Evolutionary conservation across 176 grass and related monocot genomes (phyloP), one percentile per base, ranked within the genome.

Genomic region (Stipa capillata): DNA sequence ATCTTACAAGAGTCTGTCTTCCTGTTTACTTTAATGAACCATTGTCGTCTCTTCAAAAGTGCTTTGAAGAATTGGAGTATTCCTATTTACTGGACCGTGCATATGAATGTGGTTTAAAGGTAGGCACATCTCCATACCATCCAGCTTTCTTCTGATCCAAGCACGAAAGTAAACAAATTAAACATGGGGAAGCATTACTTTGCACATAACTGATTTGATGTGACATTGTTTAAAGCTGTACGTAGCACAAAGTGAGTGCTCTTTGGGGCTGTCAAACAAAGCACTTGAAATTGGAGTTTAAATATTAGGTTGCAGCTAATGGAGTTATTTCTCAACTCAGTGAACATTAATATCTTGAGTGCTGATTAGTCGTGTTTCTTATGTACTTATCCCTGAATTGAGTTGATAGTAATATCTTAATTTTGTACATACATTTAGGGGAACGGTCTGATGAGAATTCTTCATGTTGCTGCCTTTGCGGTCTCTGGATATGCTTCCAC

Each of bases 11-110:
- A 83, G 93, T 97, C 34, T 97, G 93, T 44, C 90, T 97, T 82
- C 93, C 93, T 60, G 93, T 97, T 89, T 97, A 89, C 77, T 97
- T 97, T 73, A 97, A 97, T 60, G 93, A 97, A 24, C 93, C 93
- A 34, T 18, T 93, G 15, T 97, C 93, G 6, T 90, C 90, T 60
- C 87, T 97, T 74, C 93, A 97, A 43, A 97, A 97, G 84, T 97
- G 93, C 80, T 97, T 89, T 82, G 93, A 97, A 51, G 93, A 97
- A 28, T 89, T 97, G 85, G 93, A 97, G 76, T 93, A 93, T 80
- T 97, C 93, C n/a, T 75, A 82, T 90, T 84, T 97, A 39, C 65
- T 97, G 80, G 93, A 97, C 81, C 88, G 31, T 28, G 93, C 93
- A 79, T 90, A 90, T 58, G 79, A 92, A 76, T 76, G 79, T 53